A percentile compares a stretch with the other conserved stretches of the same genome.
Conservation (phyloP, 768 basidiomycete genomes). For the Fistulinella prunicolor region DNA sequence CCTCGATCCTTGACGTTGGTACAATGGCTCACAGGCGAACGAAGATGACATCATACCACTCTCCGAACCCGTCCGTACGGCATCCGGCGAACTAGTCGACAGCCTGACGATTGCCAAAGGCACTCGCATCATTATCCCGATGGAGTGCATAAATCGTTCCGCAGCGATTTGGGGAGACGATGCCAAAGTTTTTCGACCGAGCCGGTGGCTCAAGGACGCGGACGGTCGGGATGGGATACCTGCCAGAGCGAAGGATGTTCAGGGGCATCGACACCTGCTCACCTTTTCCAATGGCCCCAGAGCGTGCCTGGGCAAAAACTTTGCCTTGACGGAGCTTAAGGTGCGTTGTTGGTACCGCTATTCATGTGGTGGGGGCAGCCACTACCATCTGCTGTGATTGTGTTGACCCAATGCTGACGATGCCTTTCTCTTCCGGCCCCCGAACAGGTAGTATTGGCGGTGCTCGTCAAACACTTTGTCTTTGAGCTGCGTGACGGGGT, state of each 20-base stretch:
- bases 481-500: conserved; percentile 37
- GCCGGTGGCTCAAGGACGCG: conserved; percentile 52
- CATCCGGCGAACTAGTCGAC: conserved; percentile 37
- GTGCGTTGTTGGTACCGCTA: too few species aligned
- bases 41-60: conserved; percentile 61
- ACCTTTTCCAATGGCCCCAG: conserved; percentile 51
- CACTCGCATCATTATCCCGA: conserved; percentile 41
- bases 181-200: conserved; percentile 58
- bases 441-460: conserved; percentile 40
- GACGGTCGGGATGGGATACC: conserved; percentile 17
- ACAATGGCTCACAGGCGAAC: too few species aligned
- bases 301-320: too few species aligned
- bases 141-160: conserved; percentile 48
- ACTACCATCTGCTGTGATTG: too few species aligned
- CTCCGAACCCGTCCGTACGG: too few species aligned
- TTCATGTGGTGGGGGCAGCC: too few species aligned
- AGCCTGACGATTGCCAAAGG: conserved; percentile 47
- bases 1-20: too few species aligned
- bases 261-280: conserved; percentile 48
- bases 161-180: too few species aligned
- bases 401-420: too few species aligned
- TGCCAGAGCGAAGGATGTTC: conserved; percentile 36
- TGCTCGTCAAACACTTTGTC: conserved; percentile 41
- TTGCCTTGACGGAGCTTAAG: conserved; percentile 42
- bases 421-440: too few species aligned